Evolutionary conservation across 2,329 filamentous ascomycete species (phyloP), one percentile per base, ranked within the genome.

Genomic region (Blumeria graminis): DNA sequence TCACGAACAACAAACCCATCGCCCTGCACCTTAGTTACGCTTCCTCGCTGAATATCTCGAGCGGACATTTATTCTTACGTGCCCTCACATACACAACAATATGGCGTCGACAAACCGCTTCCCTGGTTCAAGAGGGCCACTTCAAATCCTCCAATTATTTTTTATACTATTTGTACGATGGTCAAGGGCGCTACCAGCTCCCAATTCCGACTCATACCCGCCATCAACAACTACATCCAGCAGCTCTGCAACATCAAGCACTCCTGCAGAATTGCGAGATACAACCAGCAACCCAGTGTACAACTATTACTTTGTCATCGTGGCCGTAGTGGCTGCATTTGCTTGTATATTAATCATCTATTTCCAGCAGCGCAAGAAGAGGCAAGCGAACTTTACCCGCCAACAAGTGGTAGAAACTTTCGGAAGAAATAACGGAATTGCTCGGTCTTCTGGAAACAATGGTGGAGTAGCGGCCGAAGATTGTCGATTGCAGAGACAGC

Each of bases 231-330:
- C 22, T 28, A 28, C 22, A 28, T 28, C 22, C 22, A 28, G 22
- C 22, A 28, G 22, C 22, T 28, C 22, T 28, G 22, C 22, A 28
- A 4, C 22, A 28, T 28, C 22, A 28, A 28, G 22, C 4, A 2
- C 22, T 28, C 22, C 22, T 28, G 22, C 22, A 4, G 22, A 28
- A 28, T 28, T 28, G 22, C 22, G 22, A 28, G 22, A 28, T 28
- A 28, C 22, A 28, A 28, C 22, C 4, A 28, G 22, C 22, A 28
- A 28, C 22, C 22, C 22, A 28, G 22, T 28, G 4, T 76, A 79
- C 65, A 71, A 76, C 61, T 79, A 77, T 68, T 70, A 65, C 55
- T 66, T 81, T 52, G 70, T 75, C 32, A 69, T 80, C 11, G 62
- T 77, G 53, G 66, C 71, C 57, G 64, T 75, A 57, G 69, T 73